Percentiles rank a stretch among this genome's conserved stretches.
Conservation (phyloP, 371 early-diverging fungal genomes). For the Mycotypha africana region DNA sequence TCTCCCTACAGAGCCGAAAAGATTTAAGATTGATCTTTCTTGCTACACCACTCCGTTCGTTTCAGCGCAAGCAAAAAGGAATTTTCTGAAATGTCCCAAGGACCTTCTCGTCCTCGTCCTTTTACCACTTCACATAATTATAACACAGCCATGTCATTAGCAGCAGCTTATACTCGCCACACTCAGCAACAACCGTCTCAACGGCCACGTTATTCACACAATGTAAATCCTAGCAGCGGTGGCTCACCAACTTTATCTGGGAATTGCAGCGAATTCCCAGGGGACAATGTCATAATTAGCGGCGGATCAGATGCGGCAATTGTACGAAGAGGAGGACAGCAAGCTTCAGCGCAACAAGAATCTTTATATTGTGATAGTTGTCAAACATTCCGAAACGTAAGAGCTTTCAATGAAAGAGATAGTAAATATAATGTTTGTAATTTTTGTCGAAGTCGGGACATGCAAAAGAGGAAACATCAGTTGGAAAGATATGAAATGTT, state of each 20-base stretch:
- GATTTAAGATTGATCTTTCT: too few relatives aligned
- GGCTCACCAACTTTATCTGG: too few relatives aligned
- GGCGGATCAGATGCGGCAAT: too few relatives aligned
- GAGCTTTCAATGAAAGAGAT: constrained; percentile 12
- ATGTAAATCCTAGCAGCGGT: neutral
- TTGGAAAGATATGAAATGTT: constrained; percentile 19
- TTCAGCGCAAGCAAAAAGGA: too few relatives aligned
- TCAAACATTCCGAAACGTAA: constrained; percentile 16
- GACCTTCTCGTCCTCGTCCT: constrained; percentile 11
- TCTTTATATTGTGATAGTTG: constrained; percentile 22
- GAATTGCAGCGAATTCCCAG: too few relatives aligned
- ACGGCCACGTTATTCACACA: neutral
- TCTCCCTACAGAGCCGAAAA: too few relatives aligned
- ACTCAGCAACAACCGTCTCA: neutral
- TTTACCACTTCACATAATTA: constrained; percentile 9
- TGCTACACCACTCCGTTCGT: too few relatives aligned
- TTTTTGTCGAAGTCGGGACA: constrained; percentile 15
- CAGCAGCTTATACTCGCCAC: neutral
- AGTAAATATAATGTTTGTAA: constrained; percentile 18
- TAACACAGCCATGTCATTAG: too few relatives aligned
- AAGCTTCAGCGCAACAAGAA: too few relatives aligned
- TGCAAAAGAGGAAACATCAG: constrained; percentile 18
- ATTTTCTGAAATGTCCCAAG: constrained; percentile 10
- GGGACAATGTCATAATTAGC: too few relatives aligned
- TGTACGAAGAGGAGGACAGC: too few relatives aligned